Evolutionary conservation across 2,329 filamentous ascomycete genomes (phyloP).

Genomic region (Fusarium odoratissimum): DNA sequence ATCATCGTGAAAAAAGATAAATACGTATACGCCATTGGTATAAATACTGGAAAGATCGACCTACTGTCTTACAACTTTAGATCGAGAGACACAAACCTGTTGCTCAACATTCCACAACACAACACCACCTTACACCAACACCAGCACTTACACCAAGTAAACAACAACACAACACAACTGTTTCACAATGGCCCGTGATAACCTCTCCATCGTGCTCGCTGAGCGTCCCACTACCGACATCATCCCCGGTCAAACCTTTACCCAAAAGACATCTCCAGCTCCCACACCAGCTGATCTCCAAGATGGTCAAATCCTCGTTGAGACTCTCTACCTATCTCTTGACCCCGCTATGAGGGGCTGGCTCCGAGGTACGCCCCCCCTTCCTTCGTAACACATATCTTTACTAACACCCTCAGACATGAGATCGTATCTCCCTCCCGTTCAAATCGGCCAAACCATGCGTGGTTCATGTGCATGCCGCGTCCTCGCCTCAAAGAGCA

Average conservation of each 20-base stretch:
- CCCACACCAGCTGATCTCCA: conserved; percentile 66
- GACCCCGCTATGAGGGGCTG: conserved; percentile 83
- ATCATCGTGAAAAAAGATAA: not conserved
- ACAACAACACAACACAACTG: not conserved
- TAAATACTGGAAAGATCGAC: not conserved
- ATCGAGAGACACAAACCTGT: not conserved
- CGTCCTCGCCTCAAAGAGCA: conserved; percentile 69
- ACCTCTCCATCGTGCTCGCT: conserved; percentile 68
- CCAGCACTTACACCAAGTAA: not conserved
- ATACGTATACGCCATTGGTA: not conserved
- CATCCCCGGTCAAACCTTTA: conserved; percentile 74
- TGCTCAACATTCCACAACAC: conserved; percentile 6
- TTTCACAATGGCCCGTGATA: conserved; percentile 56
- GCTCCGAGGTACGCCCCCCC: conserved; percentile 63
- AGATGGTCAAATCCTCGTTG: conserved; percentile 72
- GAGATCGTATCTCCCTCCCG: conserved; percentile 74
- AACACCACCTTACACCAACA: not conserved
- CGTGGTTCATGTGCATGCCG: conserved; percentile 70
- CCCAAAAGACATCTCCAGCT: conserved; percentile 61
- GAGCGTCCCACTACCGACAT: conserved; percentile 71
- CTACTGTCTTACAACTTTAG: not conserved
- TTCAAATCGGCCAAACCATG: conserved; percentile 76
- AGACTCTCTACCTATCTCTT: conserved; percentile 72
- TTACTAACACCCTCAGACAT: conserved; percentile 48
- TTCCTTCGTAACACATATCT: not conserved